These are phyloP conservation scores for Trifolium repens DNA, from an alignment of 306 rosid species.

Conservation along the genomic window DNA sequence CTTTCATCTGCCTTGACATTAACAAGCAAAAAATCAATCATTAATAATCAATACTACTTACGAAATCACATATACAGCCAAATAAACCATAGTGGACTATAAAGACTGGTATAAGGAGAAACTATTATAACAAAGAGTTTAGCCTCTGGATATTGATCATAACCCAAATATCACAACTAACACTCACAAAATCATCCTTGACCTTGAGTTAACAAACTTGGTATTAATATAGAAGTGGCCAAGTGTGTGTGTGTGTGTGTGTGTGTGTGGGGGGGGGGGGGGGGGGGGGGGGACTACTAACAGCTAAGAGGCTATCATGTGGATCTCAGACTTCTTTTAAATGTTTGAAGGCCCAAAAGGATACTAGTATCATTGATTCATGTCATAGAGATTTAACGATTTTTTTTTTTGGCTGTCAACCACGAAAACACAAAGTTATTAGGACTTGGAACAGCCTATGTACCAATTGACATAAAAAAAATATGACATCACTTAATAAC, in stretches of 20 bases:
- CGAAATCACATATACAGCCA: constrained; percentile 11
- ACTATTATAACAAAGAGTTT: neutral
- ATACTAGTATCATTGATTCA: neutral
- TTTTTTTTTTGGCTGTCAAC: neutral
- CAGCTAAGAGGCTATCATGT: neutral
- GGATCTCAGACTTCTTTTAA: neutral
- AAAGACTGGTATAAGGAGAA: neutral
- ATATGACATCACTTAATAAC: neutral
- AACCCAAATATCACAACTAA: constrained; percentile 27
- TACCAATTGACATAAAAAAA: neutral
- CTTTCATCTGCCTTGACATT: constrained; percentile 72
- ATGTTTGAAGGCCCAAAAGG: neutral
- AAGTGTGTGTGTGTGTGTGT: too few relatives aligned
- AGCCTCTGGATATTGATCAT: neutral
- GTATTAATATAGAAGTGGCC: neutral
- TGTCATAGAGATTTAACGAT: neutral
- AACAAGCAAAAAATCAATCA: constrained; percentile 37
- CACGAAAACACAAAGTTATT: neutral
- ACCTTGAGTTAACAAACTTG: neutral
- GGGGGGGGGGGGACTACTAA: neutral
- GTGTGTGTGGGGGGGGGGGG: too few relatives aligned
- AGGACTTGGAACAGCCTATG: constrained; percentile 2
- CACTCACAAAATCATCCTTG: constrained; percentile 16
- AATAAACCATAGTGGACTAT: neutral
- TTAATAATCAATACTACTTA: constrained; percentile 28